These are phyloP conservation scores for Mycena amicta DNA, from an alignment of 768 basidiomycete species.

Conservation along the genomic window DNA sequence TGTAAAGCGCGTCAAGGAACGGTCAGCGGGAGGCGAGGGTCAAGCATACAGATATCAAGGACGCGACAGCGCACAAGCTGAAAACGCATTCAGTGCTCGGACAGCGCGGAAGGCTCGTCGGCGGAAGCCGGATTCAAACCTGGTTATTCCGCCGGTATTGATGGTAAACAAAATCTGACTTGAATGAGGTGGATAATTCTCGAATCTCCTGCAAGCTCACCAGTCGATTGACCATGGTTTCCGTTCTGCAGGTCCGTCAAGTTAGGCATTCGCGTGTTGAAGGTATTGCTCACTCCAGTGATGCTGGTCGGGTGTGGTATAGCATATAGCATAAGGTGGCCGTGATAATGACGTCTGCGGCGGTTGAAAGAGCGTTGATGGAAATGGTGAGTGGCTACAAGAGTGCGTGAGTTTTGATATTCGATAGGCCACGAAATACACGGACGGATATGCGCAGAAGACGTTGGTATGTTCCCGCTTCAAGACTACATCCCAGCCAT, in stretches of 20 bases:
- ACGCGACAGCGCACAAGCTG: constrained; percentile 49
- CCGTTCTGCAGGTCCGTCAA: constrained; percentile 33
- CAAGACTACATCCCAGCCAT: constrained; percentile 34
- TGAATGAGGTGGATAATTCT: too few relatives aligned
- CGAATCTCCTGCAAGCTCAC: constrained; percentile 27
- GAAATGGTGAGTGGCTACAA: constrained; percentile 47
- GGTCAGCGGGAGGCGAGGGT: neutral
- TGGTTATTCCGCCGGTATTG: constrained; percentile 51
- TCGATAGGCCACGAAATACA: constrained; percentile 1
- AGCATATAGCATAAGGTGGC: constrained; percentile 47
- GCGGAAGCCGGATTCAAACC: constrained; percentile 22
- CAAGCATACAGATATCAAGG: constrained; percentile 49
- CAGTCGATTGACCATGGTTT: constrained; percentile 53
- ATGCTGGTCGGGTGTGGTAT: constrained; percentile 52
- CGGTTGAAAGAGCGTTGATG: constrained; percentile 52
- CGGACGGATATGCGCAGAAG: constrained; percentile 40
- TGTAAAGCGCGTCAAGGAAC: constrained; percentile 1
- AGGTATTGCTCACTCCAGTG: constrained; percentile 39
- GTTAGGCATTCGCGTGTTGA: constrained; percentile 8
- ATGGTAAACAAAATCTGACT: constrained; percentile 55
- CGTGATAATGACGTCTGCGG: constrained; percentile 53
- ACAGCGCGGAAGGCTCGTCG: neutral
- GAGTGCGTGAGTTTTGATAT: neutral
- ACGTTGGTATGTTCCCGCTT: constrained; percentile 38
- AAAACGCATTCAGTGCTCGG: neutral